Evolutionary conservation across 805 yeast species (phyloP), one percentile per base, ranked within the genome.

Genomic region (Zygosaccharomyces bailii): DNA sequence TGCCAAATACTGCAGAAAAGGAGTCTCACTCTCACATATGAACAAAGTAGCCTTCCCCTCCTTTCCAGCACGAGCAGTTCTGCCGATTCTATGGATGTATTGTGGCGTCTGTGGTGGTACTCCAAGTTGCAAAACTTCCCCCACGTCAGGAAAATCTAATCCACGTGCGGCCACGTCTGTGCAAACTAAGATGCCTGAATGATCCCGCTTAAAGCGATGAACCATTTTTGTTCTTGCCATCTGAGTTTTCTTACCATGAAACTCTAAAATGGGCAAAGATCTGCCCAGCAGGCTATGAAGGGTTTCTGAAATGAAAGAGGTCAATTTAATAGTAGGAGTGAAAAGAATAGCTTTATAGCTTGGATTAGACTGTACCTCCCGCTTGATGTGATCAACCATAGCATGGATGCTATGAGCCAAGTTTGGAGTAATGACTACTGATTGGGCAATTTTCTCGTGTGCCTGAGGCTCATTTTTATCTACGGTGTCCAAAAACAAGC

Each of bases 91-190:
- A 68, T 91, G 98, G 46, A 89, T 80, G 62, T 90, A 89, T 51
- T 84, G 83, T n/a, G 90, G 78, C 18, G 80, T 67, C 46, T 82
- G 86, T 37, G 74, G 67, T 49, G 93, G 86, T n/a, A 82, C 74
- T 53, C 91, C 86, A 43, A 87, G 65, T 70, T 91, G 97, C 55
- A 85, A 70, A 42, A 91, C 97, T 60, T 87, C 86, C 19, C 88
- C 68, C 21, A 91, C 95, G 55, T 79, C 79, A 45, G 90, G 93
- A 75, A 91, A 86, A 70, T 91, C 97, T 84, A 91, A 82, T 54
- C 98, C 98, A 69, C 98, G 80, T 10, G 97, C 96, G 49, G 90
- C 95, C 47, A 91, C 97, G 67, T 89, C 96, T 5, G 96, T 86
- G 44, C 91, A 82, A 43, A 91, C 78, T 45, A 91, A 72, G 35